Evolutionary conservation across 495 filamentous ascomycete genomes (phyloP), one percentile per base, ranked within the genome.

Genomic region (Aspergillus steynii): DNA sequence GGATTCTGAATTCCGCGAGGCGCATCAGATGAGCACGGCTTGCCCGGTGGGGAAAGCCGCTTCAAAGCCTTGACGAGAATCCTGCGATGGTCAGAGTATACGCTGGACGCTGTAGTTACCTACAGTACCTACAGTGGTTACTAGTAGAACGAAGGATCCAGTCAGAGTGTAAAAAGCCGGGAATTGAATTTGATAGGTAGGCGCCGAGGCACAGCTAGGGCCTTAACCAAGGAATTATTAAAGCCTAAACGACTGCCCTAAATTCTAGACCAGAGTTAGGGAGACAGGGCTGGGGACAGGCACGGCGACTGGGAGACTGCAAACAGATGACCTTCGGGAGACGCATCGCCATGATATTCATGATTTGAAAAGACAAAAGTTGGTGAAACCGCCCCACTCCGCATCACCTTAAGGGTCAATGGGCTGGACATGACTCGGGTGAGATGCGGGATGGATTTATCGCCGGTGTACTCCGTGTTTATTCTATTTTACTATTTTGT

Each of bases 31-130:
- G 53, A 55, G 45, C 46, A 46, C 61, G 60, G 64, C 28, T 60
- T 62, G 51, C 64, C 57, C 10, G 51, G 60, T 62, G 57, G 48
- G 64, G 64, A 58, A 62, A 66, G 29, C 60, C 60, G 64, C 20
- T 20, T 20, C 20, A 20, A 20, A 20, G 20, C 20, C 20, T 20
- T 20, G 20, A 20, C 20, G 20, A 20, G 20, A 20, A 20, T 20
- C 20, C 20, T 20, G 20, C 20, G 20, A 20, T 20, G 20, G 29
- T 42, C 37, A 42, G 37, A 42, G 37, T 2, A 14, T 42, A 15
- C 20, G 20, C 20, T 20, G 20, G 20, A 20, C 20, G 20, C 20
- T 20, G 20, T 20, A 20, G 20, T 20, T 20, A 20, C 20, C 20
- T 20, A 20, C 20, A 20, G 20, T 20, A 20, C 20, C 20, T 42